Evolutionary conservation across 2,329 filamentous ascomycete species (phyloP), one percentile per base, ranked within the genome.

Genomic region (Aspergillus glaucus): DNA sequence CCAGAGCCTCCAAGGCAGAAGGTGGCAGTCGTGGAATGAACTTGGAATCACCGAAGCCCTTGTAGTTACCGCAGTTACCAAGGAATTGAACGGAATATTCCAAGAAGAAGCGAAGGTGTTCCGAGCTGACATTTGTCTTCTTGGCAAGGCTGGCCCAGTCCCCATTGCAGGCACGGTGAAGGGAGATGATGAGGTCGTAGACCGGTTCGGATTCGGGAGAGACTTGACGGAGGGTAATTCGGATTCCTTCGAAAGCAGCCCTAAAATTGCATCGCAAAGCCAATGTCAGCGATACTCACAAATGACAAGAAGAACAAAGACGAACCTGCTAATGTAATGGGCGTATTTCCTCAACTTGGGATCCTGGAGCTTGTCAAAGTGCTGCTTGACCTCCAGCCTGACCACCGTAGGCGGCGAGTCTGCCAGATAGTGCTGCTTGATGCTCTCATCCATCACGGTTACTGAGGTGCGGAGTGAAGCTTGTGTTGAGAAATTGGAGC

Each of bases 391-490:
- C 67, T 89, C 85, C 44, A 98, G 81, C 43, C 85, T 83, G 50
- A 96, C 92, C 49, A 96, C 82, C 44, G 85, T 87, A 1, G 93
- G 93, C 42, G 93, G 93, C 55, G 86, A 85, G 70, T 98, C 93
- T 43, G 93, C 91, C 52, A 95, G 79, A 69, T 95, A 96, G 65
- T 95, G 86, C 49, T 73, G 65, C 51, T 68, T 72, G 41, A 64
- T 62, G 44, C 64, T 66, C 43, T 62, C 61, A 58, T 74, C 69
- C 71, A 74, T 73, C 45, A 40, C 61, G 47, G 46, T 24, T 44
- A 44, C 34, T 46, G 34, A 36, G 37, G 36, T 47, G 28, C 21
- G 44, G 48, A 39, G 50, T 51, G 46, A 47, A 41, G 48, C 52
- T 53, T 51, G 50, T 48, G 48, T 43, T 34, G 53, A 45, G 48